Conservation (phyloP, 345 rosid genomes). For the Pistacia integerrima region DNA sequence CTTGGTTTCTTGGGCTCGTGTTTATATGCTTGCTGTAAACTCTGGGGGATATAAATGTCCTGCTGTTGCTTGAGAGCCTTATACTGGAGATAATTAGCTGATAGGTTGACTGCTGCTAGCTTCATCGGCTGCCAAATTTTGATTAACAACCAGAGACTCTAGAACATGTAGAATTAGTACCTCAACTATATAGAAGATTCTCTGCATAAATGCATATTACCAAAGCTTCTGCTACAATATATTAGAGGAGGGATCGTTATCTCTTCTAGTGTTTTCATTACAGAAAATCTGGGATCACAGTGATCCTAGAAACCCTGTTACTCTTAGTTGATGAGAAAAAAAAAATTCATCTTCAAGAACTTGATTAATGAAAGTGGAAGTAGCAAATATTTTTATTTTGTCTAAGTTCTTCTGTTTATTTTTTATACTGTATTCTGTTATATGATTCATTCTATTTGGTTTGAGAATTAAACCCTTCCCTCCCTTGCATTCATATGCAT, state of each 20-base stretch:
- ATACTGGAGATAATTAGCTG: constrained; percentile 21
- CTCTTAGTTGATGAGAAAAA: not conserved
- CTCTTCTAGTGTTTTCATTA: constrained; percentile 1
- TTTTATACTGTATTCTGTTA: not conserved
- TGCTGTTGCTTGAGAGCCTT: constrained; percentile 3
- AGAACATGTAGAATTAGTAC: not conserved
- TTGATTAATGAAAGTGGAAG: not conserved
- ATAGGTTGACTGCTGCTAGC: not conserved
- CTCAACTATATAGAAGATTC: not conserved
- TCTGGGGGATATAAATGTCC: constrained; percentile 36
- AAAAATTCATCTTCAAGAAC: not conserved
- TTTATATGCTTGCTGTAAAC: constrained; percentile 55
- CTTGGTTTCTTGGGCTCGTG: constrained; percentile 61
- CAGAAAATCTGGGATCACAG: not conserved
- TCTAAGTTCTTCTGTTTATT: not conserved
- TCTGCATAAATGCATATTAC: not conserved
- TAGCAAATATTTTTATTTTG: not conserved
- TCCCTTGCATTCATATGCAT: not conserved
- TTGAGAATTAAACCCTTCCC: not conserved
- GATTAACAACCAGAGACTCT: not conserved
- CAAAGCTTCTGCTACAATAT: not conserved
- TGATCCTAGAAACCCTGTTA: not conserved
- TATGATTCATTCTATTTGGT: not conserved
- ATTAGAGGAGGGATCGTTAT: not conserved
- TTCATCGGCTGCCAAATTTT: constrained; percentile 22